phyloP scores from a whole-genome alignment of 2,329 filamentous ascomycete species.

The Epichloe gansuensis region DNA sequence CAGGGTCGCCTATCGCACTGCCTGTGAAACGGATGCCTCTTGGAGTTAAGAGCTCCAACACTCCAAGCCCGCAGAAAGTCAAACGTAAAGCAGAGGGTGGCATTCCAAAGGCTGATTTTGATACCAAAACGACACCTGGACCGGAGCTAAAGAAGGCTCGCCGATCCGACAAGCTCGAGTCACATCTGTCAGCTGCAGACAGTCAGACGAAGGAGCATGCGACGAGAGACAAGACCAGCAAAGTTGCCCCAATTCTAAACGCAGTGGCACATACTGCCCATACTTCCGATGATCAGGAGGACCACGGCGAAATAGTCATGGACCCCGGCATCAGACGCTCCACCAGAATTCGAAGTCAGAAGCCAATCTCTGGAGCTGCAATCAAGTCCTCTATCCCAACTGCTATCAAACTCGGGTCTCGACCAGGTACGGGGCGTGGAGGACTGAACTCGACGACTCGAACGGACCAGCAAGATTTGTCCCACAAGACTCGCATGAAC shows the following conservation, averaged over 20 bases:
- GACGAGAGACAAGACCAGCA: neutral
- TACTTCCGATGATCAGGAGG: constrained; percentile 3
- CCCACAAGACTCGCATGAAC: constrained; percentile 21
- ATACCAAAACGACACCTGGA: constrained; percentile 11
- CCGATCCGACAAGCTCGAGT: constrained; percentile 7
- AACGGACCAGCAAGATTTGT: constrained; percentile 21
- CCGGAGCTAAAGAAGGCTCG: constrained; percentile 15
- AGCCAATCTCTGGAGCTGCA: constrained; percentile 1
- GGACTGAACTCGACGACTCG: constrained; percentile 11
- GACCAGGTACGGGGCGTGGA: constrained; percentile 10
- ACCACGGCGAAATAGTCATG: constrained; percentile 9
- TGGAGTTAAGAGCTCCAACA: constrained; percentile 23
- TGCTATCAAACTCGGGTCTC: constrained; percentile 20
- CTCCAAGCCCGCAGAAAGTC: constrained; percentile 18
- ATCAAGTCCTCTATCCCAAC: constrained; percentile 23
- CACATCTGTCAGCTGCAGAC: neutral
- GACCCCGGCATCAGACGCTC: constrained; percentile 18
- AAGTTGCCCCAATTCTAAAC: neutral
- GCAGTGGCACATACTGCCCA: neutral
- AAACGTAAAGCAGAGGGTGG: constrained; percentile 20
- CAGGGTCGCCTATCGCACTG: constrained; percentile 18
- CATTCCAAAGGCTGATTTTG: constrained; percentile 9
- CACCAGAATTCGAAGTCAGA: constrained; percentile 18
- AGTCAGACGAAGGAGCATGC: neutral
- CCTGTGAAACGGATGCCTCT: constrained; percentile 18